Evolutionary conservation across 441 rosid genomes (phyloP), one percentile per base, ranked within the genome.

Genomic region (Arabidopsis hybrid): DNA sequence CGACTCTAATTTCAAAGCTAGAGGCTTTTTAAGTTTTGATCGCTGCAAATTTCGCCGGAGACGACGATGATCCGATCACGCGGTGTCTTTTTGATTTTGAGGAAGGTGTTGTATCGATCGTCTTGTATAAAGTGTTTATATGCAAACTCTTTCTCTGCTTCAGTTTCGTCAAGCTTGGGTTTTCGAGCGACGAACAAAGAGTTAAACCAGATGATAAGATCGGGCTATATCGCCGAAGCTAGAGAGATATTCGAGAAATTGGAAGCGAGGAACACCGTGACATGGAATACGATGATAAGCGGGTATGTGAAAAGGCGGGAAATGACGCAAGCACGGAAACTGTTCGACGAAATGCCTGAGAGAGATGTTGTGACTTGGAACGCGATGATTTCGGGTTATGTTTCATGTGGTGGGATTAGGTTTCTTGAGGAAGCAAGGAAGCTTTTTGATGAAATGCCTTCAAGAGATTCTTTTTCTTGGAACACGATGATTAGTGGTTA

Each of bases 281-380:
- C 92, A 5, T 90, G 95, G 93, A 90, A 88, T 56, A 68, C 89
- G 13, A 84, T 90, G 84, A 75, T 90, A 0, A 82, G 79, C 3
- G 89, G 93, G 2, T 86, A 90, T 26, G 87, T 66, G 4, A 88
- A 72, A n/a, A 74, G 85, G 8, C 67, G 90, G 31, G 86, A 87
- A 47, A 78, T 90, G 62, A 64, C 72, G 1, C 77, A 74, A 4
- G 93, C 93, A 51, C 78, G 88, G 45, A 72, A 84, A 91, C 63
- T 88, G 89, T 91, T 91, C 68, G 87, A 85, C 50, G 91, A 91
- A 84, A 89, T 91, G 85, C 55, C 82, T 64, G 85, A 80, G 0
- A 85, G 93, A 79, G 95, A 91, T 52, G 88, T 88, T 57, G 90
- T 81, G 1, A 67, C 84, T 79, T 90, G 96, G 93, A 90, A 90